These are phyloP conservation scores for Sordariomycetes sp. DNA, from an alignment of 2,329 filamentous ascomycete genomes.

Conservation along the genomic window DNA sequence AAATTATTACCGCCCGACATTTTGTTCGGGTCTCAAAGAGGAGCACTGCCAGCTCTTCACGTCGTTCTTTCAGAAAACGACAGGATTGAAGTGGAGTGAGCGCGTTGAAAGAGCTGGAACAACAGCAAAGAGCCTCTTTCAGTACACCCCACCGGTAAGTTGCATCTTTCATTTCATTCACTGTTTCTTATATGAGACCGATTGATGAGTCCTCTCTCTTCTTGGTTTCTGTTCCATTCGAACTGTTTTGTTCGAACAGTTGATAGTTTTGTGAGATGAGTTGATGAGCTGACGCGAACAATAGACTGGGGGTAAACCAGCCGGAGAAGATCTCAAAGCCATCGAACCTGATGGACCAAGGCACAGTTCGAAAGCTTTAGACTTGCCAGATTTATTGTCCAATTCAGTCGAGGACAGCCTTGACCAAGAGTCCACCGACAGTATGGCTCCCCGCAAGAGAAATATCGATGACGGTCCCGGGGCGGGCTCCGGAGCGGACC, in stretches of 20 bases:
- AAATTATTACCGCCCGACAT: constrained; percentile 25
- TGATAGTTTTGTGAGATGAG: not conserved
- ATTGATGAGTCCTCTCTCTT: not conserved
- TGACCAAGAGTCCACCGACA: not conserved
- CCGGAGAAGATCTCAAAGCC: not conserved
- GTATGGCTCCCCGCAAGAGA: not conserved
- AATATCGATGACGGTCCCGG: not conserved
- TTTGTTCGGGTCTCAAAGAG: constrained; percentile 24
- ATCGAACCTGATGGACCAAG: not conserved
- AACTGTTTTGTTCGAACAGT: not conserved
- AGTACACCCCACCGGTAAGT: constrained; percentile 37
- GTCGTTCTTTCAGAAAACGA: constrained; percentile 46
- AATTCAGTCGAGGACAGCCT: not conserved
- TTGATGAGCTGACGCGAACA: not conserved
- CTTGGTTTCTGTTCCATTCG: not conserved
- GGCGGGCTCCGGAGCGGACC: not conserved
- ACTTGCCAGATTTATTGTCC: not conserved
- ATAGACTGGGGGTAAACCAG: not conserved
- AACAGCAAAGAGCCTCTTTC: constrained; percentile 22
- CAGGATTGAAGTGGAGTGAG: constrained; percentile 49
- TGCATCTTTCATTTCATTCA: not conserved
- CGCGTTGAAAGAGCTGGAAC: constrained; percentile 26
- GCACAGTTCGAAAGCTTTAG: not conserved
- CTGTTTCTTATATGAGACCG: not conserved
- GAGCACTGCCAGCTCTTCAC: constrained; percentile 40